Base-by-base conservation (phyloP, 257 asterid species). In the Avicennia marina region DNA sequence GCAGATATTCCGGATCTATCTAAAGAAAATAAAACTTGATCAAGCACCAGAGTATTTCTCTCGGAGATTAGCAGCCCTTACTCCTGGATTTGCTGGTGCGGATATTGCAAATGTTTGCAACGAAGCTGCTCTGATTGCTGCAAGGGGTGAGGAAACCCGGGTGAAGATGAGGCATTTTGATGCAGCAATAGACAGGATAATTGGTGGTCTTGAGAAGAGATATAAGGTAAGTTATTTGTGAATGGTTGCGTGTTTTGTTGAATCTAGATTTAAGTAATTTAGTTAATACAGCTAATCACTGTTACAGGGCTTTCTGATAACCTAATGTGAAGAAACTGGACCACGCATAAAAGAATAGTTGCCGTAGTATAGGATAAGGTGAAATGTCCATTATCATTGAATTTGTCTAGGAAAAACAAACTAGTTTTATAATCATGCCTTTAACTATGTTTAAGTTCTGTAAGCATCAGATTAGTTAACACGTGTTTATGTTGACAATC, bases 61-160 rank as follows among this genome's bases (percentile, higher is more conserved):
- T 46, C 89, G 83, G 80, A 76, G 97, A 41, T 89, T 89, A 47
- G 95, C 95, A 13, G 91, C 97, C 61, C 94, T 86, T 31, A 86
- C 97, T 61, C 97, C 97, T 61, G 95, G 97, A 55, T 89, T 89
- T 76, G 86, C 94, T 45, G 97, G 95, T 24, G 97, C 97, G 2
- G 97, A 89, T 74, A 89, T 89, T 64, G 95, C 95, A 41, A 89
- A 89, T 69, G 87, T 89, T 41, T 86, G 95, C 60, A 89, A 89
- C 67, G 97, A 89, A 75, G 95, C 95, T 66, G 97, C 97, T 63
- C 53, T 89, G 60, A 79, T 89, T 67, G 95, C 97, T 69, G 95
- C 91, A 17, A 81, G 95, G 73, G 62, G 57, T 11, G 97, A 83
- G 53, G 53, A 72, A 62, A 51, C 54, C 17, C 65, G 31, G 66